Conservation (phyloP, 176 grass and related monocot genomes). For the Triticum timopheevii region DNA sequence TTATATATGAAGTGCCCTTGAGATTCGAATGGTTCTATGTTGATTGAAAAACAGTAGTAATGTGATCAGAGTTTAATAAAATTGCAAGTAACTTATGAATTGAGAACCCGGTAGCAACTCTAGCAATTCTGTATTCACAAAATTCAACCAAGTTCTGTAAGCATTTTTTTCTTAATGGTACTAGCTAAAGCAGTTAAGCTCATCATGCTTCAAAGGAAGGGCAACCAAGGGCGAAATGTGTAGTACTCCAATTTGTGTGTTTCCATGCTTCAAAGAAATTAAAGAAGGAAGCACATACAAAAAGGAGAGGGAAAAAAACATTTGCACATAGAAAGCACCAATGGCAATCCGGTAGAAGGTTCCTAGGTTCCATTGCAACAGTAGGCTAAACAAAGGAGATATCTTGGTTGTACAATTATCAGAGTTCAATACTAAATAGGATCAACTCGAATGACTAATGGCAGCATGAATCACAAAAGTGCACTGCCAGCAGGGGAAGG, state of each 20-base stretch:
- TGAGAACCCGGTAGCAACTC: not conserved
- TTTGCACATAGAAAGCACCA: not conserved
- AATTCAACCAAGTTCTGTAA: not conserved
- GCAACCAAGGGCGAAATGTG: too few species aligned
- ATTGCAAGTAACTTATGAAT: too few species aligned
- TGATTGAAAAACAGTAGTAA: too few species aligned
- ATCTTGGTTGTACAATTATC: conserved; percentile 26
- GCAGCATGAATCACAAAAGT: not conserved
- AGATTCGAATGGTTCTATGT: too few species aligned
- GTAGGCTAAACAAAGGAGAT: not conserved
- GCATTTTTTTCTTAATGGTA: too few species aligned
- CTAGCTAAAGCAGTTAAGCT: too few species aligned
- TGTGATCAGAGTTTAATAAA: too few species aligned
- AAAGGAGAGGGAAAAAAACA: not conserved
- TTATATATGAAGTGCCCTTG: too few species aligned
- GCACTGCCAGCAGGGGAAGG: not conserved
- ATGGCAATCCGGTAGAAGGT: not conserved
- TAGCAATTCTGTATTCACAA: not conserved
- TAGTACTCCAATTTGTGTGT: too few species aligned
- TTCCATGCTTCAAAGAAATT: too few species aligned
- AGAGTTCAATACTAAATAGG: not conserved
- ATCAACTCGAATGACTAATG: not conserved
- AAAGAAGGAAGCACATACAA: too few species aligned
- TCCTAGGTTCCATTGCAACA: not conserved
- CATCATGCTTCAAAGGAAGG: too few species aligned